Percentiles rank a stretch among this genome's conserved stretches.
phyloP scores from a whole-genome alignment of 257 asterid species.

The Nemophila menziesii region DNA sequence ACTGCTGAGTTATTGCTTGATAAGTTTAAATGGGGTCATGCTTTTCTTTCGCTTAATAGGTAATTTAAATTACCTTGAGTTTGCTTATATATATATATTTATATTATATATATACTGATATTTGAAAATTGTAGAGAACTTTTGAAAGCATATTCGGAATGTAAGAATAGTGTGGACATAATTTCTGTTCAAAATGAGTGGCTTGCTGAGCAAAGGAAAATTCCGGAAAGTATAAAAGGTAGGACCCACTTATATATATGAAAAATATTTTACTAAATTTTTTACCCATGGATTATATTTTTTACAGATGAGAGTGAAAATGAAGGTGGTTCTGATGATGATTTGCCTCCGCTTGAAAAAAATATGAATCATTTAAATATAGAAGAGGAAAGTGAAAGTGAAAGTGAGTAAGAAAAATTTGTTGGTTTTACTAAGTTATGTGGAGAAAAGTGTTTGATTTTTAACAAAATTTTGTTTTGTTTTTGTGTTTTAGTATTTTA shows the following conservation, averaged over 20 bases:
- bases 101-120: too few relatives aligned
- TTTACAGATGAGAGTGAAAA: conserved; percentile 20
- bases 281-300: too few relatives aligned
- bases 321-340: conserved; percentile 61
- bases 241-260: background rate
- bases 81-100: too few relatives aligned
- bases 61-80: too few relatives aligned
- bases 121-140: conserved; percentile 60
- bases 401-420: conserved; percentile 25
- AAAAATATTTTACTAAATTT: too few relatives aligned
- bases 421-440: too few relatives aligned
- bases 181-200: conserved; percentile 66
- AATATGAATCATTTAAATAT: conserved; percentile 63
- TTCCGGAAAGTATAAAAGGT: conserved; percentile 30
- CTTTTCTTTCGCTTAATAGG: conserved; percentile 86
- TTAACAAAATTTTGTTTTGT: too few relatives aligned
- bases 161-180: conserved; percentile 58
- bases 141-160: conserved; percentile 67
- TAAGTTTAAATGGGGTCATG: conserved; percentile 99
- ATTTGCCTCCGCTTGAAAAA: conserved; percentile 91
- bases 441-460: too few relatives aligned
- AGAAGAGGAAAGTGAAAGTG: conserved; percentile 59
- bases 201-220: conserved; percentile 53
- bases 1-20: conserved; percentile 60
- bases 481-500: background rate